Evolutionary conservation across 2,329 filamentous ascomycete species (phyloP), one percentile per base, ranked within the genome.

Genomic region (Colletotrichum sp.): DNA sequence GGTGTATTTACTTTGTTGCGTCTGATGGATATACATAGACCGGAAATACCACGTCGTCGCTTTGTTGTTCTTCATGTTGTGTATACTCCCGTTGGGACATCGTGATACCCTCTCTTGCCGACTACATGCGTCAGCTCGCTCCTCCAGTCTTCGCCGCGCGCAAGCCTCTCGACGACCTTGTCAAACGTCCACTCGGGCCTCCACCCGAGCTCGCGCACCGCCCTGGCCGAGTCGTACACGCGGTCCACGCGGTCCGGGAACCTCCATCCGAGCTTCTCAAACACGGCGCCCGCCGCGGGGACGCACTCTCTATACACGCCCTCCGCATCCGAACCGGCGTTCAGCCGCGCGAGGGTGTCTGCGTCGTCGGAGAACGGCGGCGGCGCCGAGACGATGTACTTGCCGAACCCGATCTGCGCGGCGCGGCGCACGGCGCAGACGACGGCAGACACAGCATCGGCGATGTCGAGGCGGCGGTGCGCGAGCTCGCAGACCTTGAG

Each of bases 401-500:
- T 84, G 3, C 81, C 84, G 82, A 84, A 89, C 13, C 79, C 69
- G 3, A 87, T 76, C 3, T 78, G n/a, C n/a, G n/a, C n/a, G 1
- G 84, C 86, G 55, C 77, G 82, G 4, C 72, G 36, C 85, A 87
- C 84, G 10, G 83, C 87, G 39, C 84, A 85, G 4, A 84, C 81
- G 15, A 85, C 83, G 0, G 87, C 87, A 3, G 78, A 79, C 6
- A 88, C 88, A 4, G 88, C 82, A 63, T 89, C 87, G 30, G 83
- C 82, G 2, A 89, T 81, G 72, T 89, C 87, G 34, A 83, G 85
- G 30, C 88, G 80, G 6, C 87, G 84, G 65, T 88, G 87, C 0
- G 87, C 84, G 69, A 89, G 81, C 79, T 89, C 88, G n/a, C 88
- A 80, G 8, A 88, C 85, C 77, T 89, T 89, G 57, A 89, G 82